These are phyloP conservation scores for Leishmania tarentolae DNA, from an alignment of 208 protist genomes.

Conservation along the genomic window DNA sequence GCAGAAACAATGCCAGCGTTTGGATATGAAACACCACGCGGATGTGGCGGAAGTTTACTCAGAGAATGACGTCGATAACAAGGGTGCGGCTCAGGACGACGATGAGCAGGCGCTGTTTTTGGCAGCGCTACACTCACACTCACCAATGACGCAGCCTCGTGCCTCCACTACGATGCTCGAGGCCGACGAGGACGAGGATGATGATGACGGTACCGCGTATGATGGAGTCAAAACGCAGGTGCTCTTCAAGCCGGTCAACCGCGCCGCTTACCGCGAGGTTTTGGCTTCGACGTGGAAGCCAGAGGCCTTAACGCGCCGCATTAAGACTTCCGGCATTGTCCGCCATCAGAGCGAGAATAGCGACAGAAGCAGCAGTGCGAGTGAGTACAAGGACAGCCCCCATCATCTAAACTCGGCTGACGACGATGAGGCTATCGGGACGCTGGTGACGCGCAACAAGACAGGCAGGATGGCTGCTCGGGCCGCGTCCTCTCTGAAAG, in stretches of 20 bases:
- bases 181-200: constrained; percentile 32
- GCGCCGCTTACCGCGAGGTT: constrained; percentile 59
- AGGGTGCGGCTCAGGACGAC: background rate
- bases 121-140: background rate
- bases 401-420: constrained; percentile 6
- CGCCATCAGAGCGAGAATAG: constrained; percentile 11
- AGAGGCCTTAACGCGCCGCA: constrained; percentile 57
- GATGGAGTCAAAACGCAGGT: constrained; percentile 79
- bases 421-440: constrained; percentile 25
- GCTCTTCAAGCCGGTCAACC: constrained; percentile 77
- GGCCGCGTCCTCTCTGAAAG: constrained; percentile 23
- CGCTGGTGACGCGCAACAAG: constrained; percentile 30
- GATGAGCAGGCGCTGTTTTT: background rate
- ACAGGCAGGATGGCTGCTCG: constrained; percentile 1
- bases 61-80: background rate
- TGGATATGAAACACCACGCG: background rate
- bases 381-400: constrained; percentile 16
- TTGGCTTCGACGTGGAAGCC: constrained; percentile 73
- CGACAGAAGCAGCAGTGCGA: constrained; percentile 15
- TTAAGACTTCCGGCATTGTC: background rate
- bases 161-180: background rate
- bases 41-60: constrained; percentile 1
- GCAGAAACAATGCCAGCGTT: background rate
- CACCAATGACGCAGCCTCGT: background rate
- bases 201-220: constrained; percentile 66